Base-by-base conservation (phyloP, 805 yeast species). In the Yarrowia osloensis region DNA sequence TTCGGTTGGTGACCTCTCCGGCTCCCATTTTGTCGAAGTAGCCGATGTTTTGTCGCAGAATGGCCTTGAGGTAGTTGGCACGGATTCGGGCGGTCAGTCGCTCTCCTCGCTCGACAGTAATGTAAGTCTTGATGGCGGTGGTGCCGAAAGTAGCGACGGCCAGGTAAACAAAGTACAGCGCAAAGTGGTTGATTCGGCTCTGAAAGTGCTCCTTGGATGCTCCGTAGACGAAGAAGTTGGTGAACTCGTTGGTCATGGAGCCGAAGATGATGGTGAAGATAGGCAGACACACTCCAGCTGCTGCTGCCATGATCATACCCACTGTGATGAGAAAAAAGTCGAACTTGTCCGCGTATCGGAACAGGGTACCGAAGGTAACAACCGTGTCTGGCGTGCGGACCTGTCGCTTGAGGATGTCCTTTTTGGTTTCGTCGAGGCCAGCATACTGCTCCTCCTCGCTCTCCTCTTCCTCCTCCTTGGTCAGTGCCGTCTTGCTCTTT, bases 1-100 rank as follows among this genome's bases (percentile, higher is more conserved):
- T 79, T 19, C 82, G 77, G 11, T 80, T 77, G 19, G 82, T 78
- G 42, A 79, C 79, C 66, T 78, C 80, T 17, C 82, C 82, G n/a
- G 81, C 73, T 17, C 82, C 82, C 17, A 79, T 72, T 50, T 75
- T 73, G 69, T 79, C 82, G 67, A 79, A 80, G 67, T 75, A 80
- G 24, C 78, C 82, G 42, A 79, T 75, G 57, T 79, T 79, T 68
- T 79, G 82, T 46, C 79, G 73, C 54, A 79, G 71, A 11, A 78
- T 72, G 0, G 81, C 77, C 65, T 71, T 68, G 31, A 79, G 70
- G 67, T 78, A 79, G 46, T 73, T 67, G 68, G 77, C 75, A 21
- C 82, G 76, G 69, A 78, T 77, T 24, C 81, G 71, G 9, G 80
- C 76, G 2, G 84, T 72, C 39, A 80, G 70, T 15, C 77, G 73